Evolutionary conservation across 140 eudicot species (phyloP).

Genomic region (Cichorium intybus): DNA sequence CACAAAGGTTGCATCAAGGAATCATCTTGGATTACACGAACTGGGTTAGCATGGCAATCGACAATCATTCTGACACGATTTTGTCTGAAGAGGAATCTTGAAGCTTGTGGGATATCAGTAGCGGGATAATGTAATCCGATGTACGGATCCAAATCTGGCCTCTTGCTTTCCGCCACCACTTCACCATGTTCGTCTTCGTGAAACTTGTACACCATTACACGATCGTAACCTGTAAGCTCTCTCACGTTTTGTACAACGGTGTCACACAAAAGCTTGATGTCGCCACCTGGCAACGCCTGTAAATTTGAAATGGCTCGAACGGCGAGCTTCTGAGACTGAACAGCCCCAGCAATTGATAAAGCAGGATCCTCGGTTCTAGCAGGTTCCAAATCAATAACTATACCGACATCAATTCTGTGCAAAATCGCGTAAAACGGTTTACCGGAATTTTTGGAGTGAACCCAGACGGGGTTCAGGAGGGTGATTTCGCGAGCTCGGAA

Average conservation of each 20-base stretch:
- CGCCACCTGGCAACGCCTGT: conserved; percentile 90
- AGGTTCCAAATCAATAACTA: conserved; percentile 89
- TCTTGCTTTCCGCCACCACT: conserved; percentile 86
- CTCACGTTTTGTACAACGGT: conserved; percentile 76
- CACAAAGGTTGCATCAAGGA: conserved; percentile 72
- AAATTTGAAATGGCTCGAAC: conserved; percentile 77
- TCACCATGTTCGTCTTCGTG: conserved; percentile 99
- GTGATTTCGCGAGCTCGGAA: conserved; percentile 78
- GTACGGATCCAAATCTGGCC: conserved; percentile 84
- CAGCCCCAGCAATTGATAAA: conserved; percentile 83
- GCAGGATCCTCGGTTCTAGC: conserved; percentile 88
- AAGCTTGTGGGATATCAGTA: conserved; percentile 98
- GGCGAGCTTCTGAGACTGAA: conserved; percentile 95
- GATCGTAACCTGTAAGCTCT: conserved; percentile 85
- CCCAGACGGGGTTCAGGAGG: conserved; percentile 71
- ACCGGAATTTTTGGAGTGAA: conserved; percentile 65
- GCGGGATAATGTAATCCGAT: conserved; percentile 96
- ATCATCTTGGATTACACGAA: conserved; percentile 73
- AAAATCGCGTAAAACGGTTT: conserved; percentile 92
- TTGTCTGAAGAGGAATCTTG: conserved; percentile 78
- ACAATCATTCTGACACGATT: conserved; percentile 91
- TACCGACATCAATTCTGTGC: conserved; percentile 90
- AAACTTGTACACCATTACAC: conserved; percentile 96
- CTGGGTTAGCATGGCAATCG: conserved; percentile 66
- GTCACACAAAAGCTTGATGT: conserved; percentile 81